Base-by-base conservation (phyloP, 345 rosid species). In the Pistacia vera region DNA sequence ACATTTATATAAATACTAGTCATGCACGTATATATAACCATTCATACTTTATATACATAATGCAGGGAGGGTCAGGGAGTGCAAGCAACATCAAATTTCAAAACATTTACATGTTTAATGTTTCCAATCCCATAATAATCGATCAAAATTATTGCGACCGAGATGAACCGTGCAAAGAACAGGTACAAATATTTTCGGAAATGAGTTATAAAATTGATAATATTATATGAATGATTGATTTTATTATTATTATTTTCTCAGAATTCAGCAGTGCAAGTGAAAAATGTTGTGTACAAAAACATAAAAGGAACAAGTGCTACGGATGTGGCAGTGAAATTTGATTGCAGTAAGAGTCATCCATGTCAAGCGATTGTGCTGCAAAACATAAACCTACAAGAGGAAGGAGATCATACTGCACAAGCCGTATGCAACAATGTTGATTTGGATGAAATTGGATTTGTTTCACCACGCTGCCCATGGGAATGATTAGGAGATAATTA, bases 51-150 rank as follows among this genome's bases (percentile, higher is more conserved):
- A 28, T 56, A 36, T n/a, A 3, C 60, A 52, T 66, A 38, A 9
- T 49, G 48, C 85, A 93, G 97, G 99, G 99, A 88, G 99, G 99
- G 17, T 93, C 94, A 4, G 99, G 99, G 75, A 83, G 75, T 67
- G 99, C 93, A 49, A 88, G 79, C 79, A 85, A 91, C 88, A 86
- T 95, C 73, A 83, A 63, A 51, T 95, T 95, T 60, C 86, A 87
- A 66, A 90, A 95, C 72, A 84, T 95, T 17, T 80, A 77, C 44
- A 93, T 95, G 98, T 18, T 80, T 1, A 87, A 93, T 22, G 99
- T 95, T 51, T 77, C 68, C 72, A 87, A 95, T 79, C 98, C 99
- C 13, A 95, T 95, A 54, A 90, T 95, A 36, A 88, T 95, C 66
- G 93, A 93, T 68, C 99, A 95, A 52, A 70, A 85, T 75, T 95